Percentiles rank a stretch among this genome's conserved stretches.
Evolutionary conservation across 2,329 filamentous ascomycete species (phyloP).

Genomic region (Thelonectria discophora): DNA sequence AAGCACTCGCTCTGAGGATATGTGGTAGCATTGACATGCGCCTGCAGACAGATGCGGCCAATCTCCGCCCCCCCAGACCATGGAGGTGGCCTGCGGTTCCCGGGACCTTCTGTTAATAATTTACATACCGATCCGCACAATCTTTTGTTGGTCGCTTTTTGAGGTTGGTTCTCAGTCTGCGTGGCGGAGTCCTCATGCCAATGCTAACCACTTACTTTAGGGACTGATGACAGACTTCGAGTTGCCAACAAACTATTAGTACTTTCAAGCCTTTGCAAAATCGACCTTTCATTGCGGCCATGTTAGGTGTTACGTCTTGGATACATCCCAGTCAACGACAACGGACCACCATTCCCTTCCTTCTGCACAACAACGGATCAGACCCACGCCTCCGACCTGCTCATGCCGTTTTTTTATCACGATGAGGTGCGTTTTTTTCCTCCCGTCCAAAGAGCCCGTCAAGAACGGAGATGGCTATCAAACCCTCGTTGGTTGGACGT

Average conservation of each 20-base stretch:
- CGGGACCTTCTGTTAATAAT: background rate
- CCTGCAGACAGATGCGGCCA: slow-evolving; percentile 8
- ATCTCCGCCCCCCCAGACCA: slow-evolving; percentile 18
- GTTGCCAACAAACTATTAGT: no score
- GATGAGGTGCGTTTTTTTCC: slow-evolving; percentile 9
- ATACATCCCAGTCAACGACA: background rate
- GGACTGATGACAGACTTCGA: no score
- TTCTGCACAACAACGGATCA: slow-evolving; percentile 20
- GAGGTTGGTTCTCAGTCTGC: background rate
- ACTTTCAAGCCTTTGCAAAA: no score
- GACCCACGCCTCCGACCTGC: slow-evolving; percentile 16
- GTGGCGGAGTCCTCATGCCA: no score
- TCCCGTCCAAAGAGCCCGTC: slow-evolving; percentile 17
- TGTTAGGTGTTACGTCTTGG: no score
- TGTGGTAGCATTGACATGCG: slow-evolving; percentile 4
- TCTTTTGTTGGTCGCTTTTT: background rate
- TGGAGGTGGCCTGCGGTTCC: slow-evolving; percentile 12
- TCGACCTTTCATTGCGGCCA: no score
- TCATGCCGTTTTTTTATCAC: slow-evolving; percentile 9
- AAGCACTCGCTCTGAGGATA: background rate
- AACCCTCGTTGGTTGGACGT: background rate
- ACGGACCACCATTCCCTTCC: background rate
- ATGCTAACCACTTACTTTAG: no score
- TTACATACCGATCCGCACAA: background rate
- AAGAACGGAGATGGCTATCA: slow-evolving; percentile 21